phyloP scores from a whole-genome alignment of 768 basidiomycete species.

The Hysterangium stoloniferum region DNA sequence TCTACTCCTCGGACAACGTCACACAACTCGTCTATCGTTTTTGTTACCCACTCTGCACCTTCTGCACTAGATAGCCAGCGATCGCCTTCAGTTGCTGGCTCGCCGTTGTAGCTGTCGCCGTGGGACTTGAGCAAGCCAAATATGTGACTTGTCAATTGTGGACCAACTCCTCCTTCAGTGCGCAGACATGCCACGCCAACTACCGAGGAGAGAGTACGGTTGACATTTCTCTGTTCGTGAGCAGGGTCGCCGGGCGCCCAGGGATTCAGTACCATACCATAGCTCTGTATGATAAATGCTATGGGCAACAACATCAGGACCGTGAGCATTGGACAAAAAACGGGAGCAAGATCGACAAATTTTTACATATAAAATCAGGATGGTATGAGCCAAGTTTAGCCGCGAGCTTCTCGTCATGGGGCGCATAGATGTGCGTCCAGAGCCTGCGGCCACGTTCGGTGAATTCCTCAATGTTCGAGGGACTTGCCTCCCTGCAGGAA shows the following conservation, averaged over 20 bases:
- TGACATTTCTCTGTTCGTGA: conserved; percentile 64
- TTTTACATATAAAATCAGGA: conserved; percentile 91
- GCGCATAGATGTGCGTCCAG: conserved; percentile 85
- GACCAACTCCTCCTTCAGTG: conserved; percentile 76
- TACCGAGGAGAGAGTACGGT: conserved; percentile 75
- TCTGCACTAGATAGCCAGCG: conserved; percentile 78
- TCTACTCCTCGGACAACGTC: conserved; percentile 54
- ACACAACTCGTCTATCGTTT: conserved; percentile 72
- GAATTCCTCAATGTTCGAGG: conserved; percentile 62
- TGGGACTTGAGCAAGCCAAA: conserved; percentile 88
- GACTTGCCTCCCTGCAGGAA: conserved; percentile 53
- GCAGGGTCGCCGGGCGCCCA: conserved; percentile 57
- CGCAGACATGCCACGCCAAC: conserved; percentile 81
- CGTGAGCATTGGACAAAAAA: neutral
- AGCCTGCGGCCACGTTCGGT: conserved; percentile 59
- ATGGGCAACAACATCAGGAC: neutral
- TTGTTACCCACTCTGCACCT: conserved; percentile 83
- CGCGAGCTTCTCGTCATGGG: conserved; percentile 84
- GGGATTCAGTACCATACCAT: conserved; percentile 72
- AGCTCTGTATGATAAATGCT: conserved; percentile 86
- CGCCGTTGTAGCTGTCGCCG: conserved; percentile 26
- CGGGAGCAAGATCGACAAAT: conserved; percentile 36
- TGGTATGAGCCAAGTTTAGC: conserved; percentile 82
- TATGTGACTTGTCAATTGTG: conserved; percentile 82
- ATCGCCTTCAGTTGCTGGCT: conserved; percentile 60